Conservation (phyloP, 768 basidiomycete genomes). For the Rhodotorula kratochvilovae region DNA sequence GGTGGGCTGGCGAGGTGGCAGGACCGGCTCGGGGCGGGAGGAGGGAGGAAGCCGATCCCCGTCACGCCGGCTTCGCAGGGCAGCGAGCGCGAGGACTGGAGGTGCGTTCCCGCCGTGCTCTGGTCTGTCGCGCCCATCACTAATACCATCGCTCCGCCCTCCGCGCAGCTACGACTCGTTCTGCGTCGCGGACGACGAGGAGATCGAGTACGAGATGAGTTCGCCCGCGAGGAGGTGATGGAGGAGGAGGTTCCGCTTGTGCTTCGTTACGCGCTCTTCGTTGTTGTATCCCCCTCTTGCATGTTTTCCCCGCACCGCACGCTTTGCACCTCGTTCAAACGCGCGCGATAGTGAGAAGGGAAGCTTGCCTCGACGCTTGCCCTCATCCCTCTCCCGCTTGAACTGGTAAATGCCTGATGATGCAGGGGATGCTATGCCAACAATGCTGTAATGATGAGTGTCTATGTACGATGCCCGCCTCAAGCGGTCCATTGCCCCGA, state of each 20-base stretch:
- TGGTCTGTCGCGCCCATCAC: not conserved
- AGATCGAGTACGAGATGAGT: slow-evolving; percentile 21
- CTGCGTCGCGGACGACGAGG: slow-evolving; percentile 30
- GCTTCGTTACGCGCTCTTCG: too few species aligned
- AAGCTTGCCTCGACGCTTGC: not conserved
- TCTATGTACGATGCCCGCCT: not conserved
- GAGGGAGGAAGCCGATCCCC: not conserved
- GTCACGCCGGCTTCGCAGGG: slow-evolving; percentile 4
- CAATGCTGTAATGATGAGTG: not conserved
- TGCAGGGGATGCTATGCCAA: not conserved
- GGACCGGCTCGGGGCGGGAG: not conserved
- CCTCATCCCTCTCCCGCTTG: too few species aligned
- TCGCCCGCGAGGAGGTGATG: slow-evolving; percentile 3
- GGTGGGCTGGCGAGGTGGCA: slow-evolving; percentile 8
- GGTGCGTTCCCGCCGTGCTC: slow-evolving; percentile 1
- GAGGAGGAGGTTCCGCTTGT: not conserved
- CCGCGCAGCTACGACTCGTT: slow-evolving; percentile 30
- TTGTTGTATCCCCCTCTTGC: not conserved
- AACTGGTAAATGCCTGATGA: not conserved
- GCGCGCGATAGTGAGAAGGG: not conserved
- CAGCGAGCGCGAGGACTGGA: slow-evolving; percentile 17
- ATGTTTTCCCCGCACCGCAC: not conserved
- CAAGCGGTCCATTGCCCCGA: not conserved
- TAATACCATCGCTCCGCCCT: not conserved
- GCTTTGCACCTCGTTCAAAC: too few species aligned